Evolutionary conservation across 768 basidiomycete genomes (phyloP), one percentile per base, ranked within the genome.

Genomic region (Rhizopogon vinicolor): DNA sequence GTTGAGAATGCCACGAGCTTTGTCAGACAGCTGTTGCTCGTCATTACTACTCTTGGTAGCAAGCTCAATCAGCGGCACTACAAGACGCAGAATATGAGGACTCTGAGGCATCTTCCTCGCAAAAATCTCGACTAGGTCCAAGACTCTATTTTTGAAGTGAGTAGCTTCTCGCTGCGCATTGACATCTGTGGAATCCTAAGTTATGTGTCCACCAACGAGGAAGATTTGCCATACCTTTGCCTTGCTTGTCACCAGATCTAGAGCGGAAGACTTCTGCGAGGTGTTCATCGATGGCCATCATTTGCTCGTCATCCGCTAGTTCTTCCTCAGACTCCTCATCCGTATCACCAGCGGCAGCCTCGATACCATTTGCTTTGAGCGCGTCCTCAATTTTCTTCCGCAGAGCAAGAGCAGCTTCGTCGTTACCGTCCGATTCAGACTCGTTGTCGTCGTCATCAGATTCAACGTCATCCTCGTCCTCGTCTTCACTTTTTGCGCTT

Each of bases 251-350:
- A 54, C 77, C 76, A 22, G 80, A 74, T 57, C 84, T 82, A 31
- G 85, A 77, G 56, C 81, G 81, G 81, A 99, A 96, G 31, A 93
- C 86, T 51, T 86, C 83, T 4, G 91, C 92, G 7, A 99, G 83
- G 65, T 96, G 89, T 48, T 91, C 89, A 65, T 99, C 96, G 28
- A 98, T 83, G 35, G 89, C 89, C 79, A 98, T 86, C 96, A 99
- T 99, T 72, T 97, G 92, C 25, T 98, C 95, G 65, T 99, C 96
- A 66, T 97, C 90, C 86, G 96, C 87, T 29, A 86, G 73, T 46
- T 89, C 88, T 58, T 86, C 84, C 13, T 84, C 84, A 4, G 76
- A 78, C 39, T 77, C 83, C 44, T 84, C 83, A 7, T 77, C 77
- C 12, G 78, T 81, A 7, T 81, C 83, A 25, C 31, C 62, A 14